Evolutionary conservation across 169 alveolate species (phyloP).

Genomic region (Theileria sp.): DNA sequence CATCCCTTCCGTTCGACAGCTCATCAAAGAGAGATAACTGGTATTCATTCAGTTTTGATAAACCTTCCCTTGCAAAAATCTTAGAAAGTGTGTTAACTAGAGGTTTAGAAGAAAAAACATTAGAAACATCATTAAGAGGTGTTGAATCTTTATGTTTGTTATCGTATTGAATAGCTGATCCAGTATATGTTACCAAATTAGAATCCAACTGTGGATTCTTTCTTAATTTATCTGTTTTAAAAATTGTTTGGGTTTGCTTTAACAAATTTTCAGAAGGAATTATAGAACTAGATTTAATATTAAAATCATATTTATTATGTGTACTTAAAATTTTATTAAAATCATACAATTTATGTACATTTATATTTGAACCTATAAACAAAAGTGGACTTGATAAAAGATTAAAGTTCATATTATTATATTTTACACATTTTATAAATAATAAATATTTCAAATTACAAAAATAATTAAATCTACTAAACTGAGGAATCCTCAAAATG

Average conservation of each 20-base stretch:
- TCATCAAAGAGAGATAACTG: slow-evolving; percentile 49
- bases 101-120: background rate
- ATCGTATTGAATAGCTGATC: background rate
- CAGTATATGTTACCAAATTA: slow-evolving; percentile 10
- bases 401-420: slow-evolving; percentile 6
- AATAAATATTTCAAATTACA: slow-evolving; percentile 6
- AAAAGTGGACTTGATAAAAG: background rate
- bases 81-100: slow-evolving; percentile 16
- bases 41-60: slow-evolving; percentile 23
- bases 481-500: background rate
- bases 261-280: background rate
- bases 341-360: background rate
- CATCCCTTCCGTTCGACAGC: slow-evolving; percentile 51
- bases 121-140: background rate
- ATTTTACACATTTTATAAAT: slow-evolving; percentile 3
- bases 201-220: background rate
- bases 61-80: slow-evolving; percentile 17
- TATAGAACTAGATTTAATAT: background rate
- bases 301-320: slow-evolving; percentile 1
- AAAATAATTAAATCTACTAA: background rate
- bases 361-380: slow-evolving; percentile 6
- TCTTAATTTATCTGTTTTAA: background rate
- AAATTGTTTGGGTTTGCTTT: background rate
- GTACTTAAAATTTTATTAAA: background rate
- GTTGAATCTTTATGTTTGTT: background rate